Base-by-base conservation (phyloP, 1,284 basidiomycete species). In the Lignosus rhinocerotis region DNA sequence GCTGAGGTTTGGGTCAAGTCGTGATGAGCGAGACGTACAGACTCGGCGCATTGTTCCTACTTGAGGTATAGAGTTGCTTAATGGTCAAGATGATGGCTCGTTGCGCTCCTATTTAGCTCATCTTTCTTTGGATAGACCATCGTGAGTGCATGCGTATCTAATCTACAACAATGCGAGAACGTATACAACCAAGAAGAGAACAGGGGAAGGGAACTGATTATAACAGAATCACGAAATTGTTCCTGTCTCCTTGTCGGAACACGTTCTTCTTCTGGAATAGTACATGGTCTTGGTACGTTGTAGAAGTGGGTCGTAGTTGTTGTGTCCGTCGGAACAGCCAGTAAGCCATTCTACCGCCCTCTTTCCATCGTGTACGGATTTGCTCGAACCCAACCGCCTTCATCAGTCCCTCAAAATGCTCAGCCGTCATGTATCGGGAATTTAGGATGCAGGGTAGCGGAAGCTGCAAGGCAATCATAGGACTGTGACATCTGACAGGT, bases 361-460 rank as follows among this genome's bases (percentile, higher is more conserved):
- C 68, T 64, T 80, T 86, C 84, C 86, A 91, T 55, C 80, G 78
- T 51, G 80, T 79, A 51, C 80, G 78, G 17, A 89, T 65, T 64
- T 87, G 76, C 0, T 64, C 67, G 67, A 94, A 94, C 0, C 92
- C 92, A 1, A 94, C 68, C 3, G 73, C 67, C 0, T 68, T 60
- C 85, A 94, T 87, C 31, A 95, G 73, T 0, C 69, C 68, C 30
- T 73, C 72, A 8, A 94, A 78, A 44, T 81, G 81, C 12, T 83
- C 80, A 16, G 80, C 75, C 3, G 87, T 84, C 58, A 91, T 73
- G 69, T 94, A 95, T 6, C 93, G 83, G 3, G 93, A 95, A 70
- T 95, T 96, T 25, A 78, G 71, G 21, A 95, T 79, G 67, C 93
- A 96, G 2, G 93, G 87, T 14, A 88, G 76, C 0, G 93, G 93